These are phyloP conservation scores for Alternaria triticimaculans DNA, from an alignment of 2,329 filamentous ascomycete genomes.

Conservation along the genomic window DNA sequence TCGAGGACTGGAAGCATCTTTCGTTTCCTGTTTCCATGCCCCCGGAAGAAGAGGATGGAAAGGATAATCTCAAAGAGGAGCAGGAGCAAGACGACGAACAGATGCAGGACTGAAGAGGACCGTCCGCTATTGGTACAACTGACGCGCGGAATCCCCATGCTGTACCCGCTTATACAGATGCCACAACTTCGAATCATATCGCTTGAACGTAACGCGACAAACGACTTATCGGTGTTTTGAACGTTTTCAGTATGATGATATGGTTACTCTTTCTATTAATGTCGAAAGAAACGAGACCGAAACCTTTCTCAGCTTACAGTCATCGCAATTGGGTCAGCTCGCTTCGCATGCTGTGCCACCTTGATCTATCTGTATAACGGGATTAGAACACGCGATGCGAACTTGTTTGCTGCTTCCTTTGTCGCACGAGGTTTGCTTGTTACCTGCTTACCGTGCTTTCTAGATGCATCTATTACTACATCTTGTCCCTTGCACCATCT, in stretches of 20 bases:
- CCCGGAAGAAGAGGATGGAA: conserved; percentile 28
- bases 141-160: background rate
- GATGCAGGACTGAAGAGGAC: conserved; percentile 27
- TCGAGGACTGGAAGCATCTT: conserved; percentile 38
- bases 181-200: background rate
- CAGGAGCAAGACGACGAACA: conserved; percentile 33
- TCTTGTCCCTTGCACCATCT: background rate
- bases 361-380: conserved; percentile 1
- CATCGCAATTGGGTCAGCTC: background rate
- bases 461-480: background rate
- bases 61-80: conserved; percentile 24
- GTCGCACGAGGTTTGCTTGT: background rate
- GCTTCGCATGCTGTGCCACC: conserved; percentile 3
- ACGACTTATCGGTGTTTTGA: background rate
- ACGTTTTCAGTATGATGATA: background rate
- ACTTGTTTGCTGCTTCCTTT: background rate
- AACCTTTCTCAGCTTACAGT: background rate
- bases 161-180: background rate
- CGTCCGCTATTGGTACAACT: background rate
- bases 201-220: background rate
- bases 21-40: conserved; percentile 28
- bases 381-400: conserved; percentile 9
- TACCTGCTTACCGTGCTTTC: background rate
- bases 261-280: background rate
- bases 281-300: background rate